A percentile compares a stretch with the other conserved stretches of the same genome.
These are phyloP conservation scores for Vicia villosa DNA, from an alignment of 306 rosid genomes.

Conservation along the genomic window DNA sequence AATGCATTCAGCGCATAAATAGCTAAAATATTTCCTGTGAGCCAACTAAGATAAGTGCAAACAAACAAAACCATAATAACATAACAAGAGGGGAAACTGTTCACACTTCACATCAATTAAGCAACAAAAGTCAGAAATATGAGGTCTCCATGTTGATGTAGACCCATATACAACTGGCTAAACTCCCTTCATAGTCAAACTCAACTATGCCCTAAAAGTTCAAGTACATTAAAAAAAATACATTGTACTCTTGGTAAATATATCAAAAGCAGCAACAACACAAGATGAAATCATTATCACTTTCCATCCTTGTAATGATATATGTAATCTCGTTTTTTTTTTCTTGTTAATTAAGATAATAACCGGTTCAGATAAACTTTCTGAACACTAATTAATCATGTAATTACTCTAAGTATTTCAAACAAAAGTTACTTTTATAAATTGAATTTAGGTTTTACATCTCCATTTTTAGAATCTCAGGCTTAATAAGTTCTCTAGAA, in stretches of 20 bases:
- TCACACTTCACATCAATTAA: constrained; percentile 28
- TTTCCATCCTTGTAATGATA: constrained; percentile 22
- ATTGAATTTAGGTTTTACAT: not conserved
- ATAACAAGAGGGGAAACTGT: not conserved
- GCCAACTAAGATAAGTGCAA: constrained; percentile 13
- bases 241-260: constrained; percentile 3
- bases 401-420: not conserved
- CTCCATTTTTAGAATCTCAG: not conserved
- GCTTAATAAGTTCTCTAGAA: not conserved
- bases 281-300: constrained; percentile 11
- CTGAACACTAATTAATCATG: not conserved
- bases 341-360: not conserved
- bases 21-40: not conserved
- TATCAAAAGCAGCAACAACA: constrained; percentile 25
- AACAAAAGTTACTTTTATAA: not conserved
- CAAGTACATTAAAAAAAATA: constrained; percentile 20
- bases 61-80: constrained; percentile 19
- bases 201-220: constrained; percentile 6
- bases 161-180: constrained; percentile 18
- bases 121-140: not conserved
- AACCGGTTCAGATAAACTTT: constrained; percentile 2
- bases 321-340: not conserved
- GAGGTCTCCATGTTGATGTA: constrained; percentile 24
- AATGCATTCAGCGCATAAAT: constrained; percentile 1
- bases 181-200: constrained; percentile 11